Conservation (phyloP, 495 filamentous ascomycete genomes). For the Penicillium canescens region DNA sequence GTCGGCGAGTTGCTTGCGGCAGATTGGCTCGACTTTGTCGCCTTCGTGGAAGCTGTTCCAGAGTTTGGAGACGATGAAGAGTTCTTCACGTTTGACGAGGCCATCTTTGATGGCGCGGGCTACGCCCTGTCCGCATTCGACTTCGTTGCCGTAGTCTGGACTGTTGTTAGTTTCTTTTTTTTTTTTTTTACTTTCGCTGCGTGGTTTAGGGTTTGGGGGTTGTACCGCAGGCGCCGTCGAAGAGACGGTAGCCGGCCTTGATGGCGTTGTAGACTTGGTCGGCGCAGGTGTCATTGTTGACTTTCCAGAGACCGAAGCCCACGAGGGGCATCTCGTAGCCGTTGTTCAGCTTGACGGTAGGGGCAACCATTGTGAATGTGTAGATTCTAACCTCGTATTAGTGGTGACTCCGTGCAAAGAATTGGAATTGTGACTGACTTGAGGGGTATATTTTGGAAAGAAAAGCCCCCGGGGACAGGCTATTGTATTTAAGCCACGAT, state of each 20-base stretch:
- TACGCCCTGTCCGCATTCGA: slow-evolving; percentile 81
- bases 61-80: slow-evolving; percentile 91
- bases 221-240: slow-evolving; percentile 84
- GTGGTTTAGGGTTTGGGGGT: slow-evolving; percentile 10
- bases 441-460: background rate
- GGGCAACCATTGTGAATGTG: slow-evolving; percentile 16
- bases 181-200: background rate
- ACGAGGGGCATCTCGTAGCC: slow-evolving; percentile 87
- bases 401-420: background rate
- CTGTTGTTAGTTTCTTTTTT: slow-evolving; percentile 22
- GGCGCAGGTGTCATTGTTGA: slow-evolving; percentile 73
- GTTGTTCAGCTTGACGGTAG: slow-evolving; percentile 73
- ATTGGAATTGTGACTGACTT: background rate
- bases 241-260: slow-evolving; percentile 82
- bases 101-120: slow-evolving; percentile 84
- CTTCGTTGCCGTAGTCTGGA: slow-evolving; percentile 86
- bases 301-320: slow-evolving; percentile 83
- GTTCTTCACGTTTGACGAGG: slow-evolving; percentile 79
- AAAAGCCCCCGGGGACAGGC: background rate
- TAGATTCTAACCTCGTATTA: background rate
- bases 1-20: slow-evolving; percentile 71
- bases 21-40: slow-evolving; percentile 71
- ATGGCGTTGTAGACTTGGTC: slow-evolving; percentile 87
- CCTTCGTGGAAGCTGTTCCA: slow-evolving; percentile 88
- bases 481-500: background rate